Base-by-base conservation (phyloP, 2,329 filamentous ascomycete genomes). In the Dothidotthia symphoricarpi region DNA sequence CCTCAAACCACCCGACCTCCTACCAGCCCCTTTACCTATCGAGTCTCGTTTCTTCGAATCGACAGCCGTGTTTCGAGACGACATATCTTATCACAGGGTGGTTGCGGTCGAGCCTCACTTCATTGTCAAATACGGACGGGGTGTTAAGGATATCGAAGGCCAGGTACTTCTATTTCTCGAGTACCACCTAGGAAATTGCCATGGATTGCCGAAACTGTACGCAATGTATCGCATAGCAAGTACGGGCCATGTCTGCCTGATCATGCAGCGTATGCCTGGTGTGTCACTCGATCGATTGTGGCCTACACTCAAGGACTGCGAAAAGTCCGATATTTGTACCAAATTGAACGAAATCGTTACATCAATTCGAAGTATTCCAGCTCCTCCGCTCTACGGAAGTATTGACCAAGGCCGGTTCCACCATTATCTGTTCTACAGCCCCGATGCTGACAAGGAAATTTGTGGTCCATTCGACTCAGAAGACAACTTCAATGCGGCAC, bases 151-250 rank as follows among this genome's bases (percentile, higher is more conserved):
- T 25, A 28, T 41, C 16, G 41, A 44, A 28, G 41, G 41, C 17
- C 41, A 44, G 31, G 31, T 27, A 19, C 26, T 44, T 16, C 28
- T 44, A 29, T 44, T 44, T 24, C 36, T 44, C 30, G 36, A 44
- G 28, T 36, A 28, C 13, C 31, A 36, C 26, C 32, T 27, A 19
- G 27, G 26, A 14, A 28, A 14, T 17, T 40, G 12, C 31, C 34
- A 28, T 33, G 31, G 26, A n/a, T 19, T 36, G 26, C 37, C 41
- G 17, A 26, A 30, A 24, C 37, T 45, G 28, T 45, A 41, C 34
- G 41, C 41, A 26, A 45, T 45, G 37, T 41, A 31, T 30, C 33
- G 37, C 16, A 45, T 45, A 15, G 28, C 28, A 37, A 36, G 32
- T 25, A 33, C 41, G 7, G 41, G 37, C 24, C 41, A 45, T 41